These are phyloP conservation scores for Funneliformis geosporum DNA, from an alignment of 192 early-diverging fungal genomes.

Conservation along the genomic window DNA sequence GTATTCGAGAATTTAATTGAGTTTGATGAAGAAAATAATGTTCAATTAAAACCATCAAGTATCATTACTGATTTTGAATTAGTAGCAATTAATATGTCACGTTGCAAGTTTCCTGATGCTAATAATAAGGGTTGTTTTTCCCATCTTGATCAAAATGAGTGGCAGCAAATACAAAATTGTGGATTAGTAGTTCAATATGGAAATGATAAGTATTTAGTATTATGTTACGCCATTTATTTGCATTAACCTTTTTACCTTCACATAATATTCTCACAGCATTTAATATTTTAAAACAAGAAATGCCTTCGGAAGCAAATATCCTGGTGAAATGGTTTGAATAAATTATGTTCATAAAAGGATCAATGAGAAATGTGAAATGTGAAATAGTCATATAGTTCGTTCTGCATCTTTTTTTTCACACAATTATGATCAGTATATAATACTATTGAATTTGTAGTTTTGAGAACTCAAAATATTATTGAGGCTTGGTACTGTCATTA, in stretches of 20 bases:
- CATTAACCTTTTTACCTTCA: neutral
- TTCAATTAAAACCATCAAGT: neutral
- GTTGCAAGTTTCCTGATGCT: neutral
- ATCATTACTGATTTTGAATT: slow-evolving; percentile 17
- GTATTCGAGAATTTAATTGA: neutral
- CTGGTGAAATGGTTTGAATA: too few relatives aligned
- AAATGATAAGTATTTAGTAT: neutral
- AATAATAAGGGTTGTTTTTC: slow-evolving; percentile 7
- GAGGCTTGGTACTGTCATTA: neutral
- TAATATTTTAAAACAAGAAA: too few relatives aligned
- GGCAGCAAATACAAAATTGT: neutral
- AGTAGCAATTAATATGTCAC: neutral
- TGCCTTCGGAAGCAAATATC: too few relatives aligned
- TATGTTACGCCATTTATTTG: neutral
- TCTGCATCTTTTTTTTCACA: neutral
- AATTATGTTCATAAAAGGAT: too few relatives aligned
- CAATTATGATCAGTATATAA: neutral
- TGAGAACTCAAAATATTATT: slow-evolving; percentile 7
- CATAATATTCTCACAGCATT: too few relatives aligned
- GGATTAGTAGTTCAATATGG: neutral
- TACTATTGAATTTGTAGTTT: neutral
- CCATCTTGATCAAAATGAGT: neutral
- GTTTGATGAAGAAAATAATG: neutral
- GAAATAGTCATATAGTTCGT: too few relatives aligned
- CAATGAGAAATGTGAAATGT: too few relatives aligned